Evolutionary conservation across 495 filamentous ascomycete species (phyloP).

Genomic region (Pseudoneurospora amorphoporcata): DNA sequence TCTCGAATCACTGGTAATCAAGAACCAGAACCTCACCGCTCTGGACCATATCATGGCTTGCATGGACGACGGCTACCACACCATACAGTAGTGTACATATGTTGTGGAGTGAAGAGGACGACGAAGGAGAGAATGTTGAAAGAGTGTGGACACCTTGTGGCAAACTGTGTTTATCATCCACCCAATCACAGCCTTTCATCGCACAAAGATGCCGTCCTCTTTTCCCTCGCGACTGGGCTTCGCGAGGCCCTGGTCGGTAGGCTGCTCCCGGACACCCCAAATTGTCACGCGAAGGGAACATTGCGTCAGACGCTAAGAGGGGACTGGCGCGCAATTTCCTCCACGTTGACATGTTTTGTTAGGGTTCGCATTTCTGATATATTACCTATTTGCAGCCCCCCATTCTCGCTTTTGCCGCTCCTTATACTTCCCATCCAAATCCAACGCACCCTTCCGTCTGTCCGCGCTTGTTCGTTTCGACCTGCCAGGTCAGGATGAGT

Average conservation of each 20-base stretch:
- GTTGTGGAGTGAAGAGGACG: background rate
- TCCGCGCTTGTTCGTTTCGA: background rate
- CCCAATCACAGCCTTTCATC: conserved; percentile 15
- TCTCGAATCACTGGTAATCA: background rate
- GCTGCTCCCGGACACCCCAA: background rate
- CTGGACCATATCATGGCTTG: background rate
- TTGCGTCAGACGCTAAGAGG: conserved; percentile 13
- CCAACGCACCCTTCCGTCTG: background rate
- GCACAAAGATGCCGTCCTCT: background rate
- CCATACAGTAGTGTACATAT: background rate
- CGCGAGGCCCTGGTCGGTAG: background rate
- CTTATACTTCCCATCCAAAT: background rate
- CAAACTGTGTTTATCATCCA: conserved; percentile 5
- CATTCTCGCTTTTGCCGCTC: background rate
- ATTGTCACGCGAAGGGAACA: conserved; percentile 2
- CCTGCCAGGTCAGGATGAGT: background rate
- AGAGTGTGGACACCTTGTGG: conserved; percentile 15
- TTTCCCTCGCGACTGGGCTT: background rate
- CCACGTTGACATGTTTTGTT: background rate
- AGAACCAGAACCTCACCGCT: conserved; percentile 8
- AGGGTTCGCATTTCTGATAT: background rate
- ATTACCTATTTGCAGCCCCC: background rate
- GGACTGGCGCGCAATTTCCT: conserved; percentile 6
- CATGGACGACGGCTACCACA: background rate
- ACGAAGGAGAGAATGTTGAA: conserved; percentile 6